Percentiles rank a stretch among this genome's conserved stretches.
phyloP scores from a whole-genome alignment of 768 basidiomycete genomes.

The Clitopilus hobsonii region DNA sequence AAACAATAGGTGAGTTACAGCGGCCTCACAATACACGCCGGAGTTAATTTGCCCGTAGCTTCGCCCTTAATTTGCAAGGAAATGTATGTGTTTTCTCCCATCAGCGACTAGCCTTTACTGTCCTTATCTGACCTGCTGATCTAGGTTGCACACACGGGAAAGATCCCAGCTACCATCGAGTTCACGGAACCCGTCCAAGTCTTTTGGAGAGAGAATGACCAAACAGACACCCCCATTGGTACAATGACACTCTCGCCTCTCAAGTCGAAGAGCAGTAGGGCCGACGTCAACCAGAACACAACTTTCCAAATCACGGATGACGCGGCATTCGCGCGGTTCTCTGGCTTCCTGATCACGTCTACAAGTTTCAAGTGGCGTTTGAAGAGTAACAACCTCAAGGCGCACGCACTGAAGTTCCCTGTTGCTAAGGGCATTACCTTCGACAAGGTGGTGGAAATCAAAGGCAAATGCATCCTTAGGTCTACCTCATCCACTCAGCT shows the following conservation, averaged over 20 bases:
- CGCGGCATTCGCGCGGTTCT: constrained; percentile 57
- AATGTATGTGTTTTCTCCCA: constrained; percentile 31
- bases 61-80: constrained; percentile 46
- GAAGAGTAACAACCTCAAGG: constrained; percentile 47
- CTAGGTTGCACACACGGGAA: constrained; percentile 64
- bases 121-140: background rate
- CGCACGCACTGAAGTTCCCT: constrained; percentile 66
- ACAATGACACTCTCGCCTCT: constrained; percentile 44
- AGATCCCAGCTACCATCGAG: constrained; percentile 56
- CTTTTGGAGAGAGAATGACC: constrained; percentile 49
- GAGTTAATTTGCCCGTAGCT: constrained; percentile 38
- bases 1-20: constrained; percentile 55
- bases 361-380: constrained; percentile 67
- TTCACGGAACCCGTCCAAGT: constrained; percentile 57
- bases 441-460: constrained; percentile 53
- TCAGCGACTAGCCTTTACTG: background rate
- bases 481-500: background rate
- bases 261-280: constrained; percentile 48
- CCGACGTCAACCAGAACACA: constrained; percentile 56
- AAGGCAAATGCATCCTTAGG: constrained; percentile 31
- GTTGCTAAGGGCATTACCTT: constrained; percentile 62
- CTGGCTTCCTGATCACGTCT: constrained; percentile 59
- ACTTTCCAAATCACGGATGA: constrained; percentile 53
- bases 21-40: too few relatives aligned
- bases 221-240: constrained; percentile 48